These are phyloP conservation scores for Trichoderma atrobrunneum DNA, from an alignment of 2,329 filamentous ascomycete genomes.

Conservation along the genomic window DNA sequence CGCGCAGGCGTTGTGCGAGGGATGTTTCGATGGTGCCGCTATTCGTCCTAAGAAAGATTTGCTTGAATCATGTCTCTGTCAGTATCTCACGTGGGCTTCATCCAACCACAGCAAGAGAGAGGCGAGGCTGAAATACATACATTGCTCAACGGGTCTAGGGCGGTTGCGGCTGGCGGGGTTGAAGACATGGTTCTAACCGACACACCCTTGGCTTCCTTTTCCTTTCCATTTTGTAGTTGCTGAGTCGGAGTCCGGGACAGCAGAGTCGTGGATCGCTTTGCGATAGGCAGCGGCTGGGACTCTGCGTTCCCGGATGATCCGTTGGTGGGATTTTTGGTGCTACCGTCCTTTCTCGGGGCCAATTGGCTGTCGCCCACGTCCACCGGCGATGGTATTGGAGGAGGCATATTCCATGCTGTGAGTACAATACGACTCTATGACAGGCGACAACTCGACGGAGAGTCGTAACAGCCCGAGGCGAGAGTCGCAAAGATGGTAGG, in stretches of 20 bases:
- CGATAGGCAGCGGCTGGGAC: constrained; percentile 24
- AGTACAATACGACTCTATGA: constrained; percentile 16
- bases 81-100: not conserved
- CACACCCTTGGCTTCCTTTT: constrained; percentile 30
- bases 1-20: constrained; percentile 55
- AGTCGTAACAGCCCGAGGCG: constrained; percentile 15
- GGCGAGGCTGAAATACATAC: constrained; percentile 26
- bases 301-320: constrained; percentile 30
- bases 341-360: constrained; percentile 27
- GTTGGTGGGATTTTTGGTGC: constrained; percentile 26
- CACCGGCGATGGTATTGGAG: constrained; percentile 30
- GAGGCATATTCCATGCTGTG: constrained; percentile 39
- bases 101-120: not conserved
- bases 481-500: not conserved
- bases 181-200: constrained; percentile 27
- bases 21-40: constrained; percentile 39
- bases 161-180: constrained; percentile 27
- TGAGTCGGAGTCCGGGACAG: constrained; percentile 61
- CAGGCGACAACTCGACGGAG: not conserved
- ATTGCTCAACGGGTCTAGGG: constrained; percentile 40
- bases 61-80: constrained; percentile 25
- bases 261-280: constrained; percentile 25
- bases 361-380: constrained; percentile 29
- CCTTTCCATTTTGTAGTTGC: constrained; percentile 42
- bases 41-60: constrained; percentile 41